Percentiles rank a stretch among this genome's conserved stretches.
Evolutionary conservation across 2,329 filamentous ascomycete species (phyloP).

Genomic region (Coniochaeta sp.): DNA sequence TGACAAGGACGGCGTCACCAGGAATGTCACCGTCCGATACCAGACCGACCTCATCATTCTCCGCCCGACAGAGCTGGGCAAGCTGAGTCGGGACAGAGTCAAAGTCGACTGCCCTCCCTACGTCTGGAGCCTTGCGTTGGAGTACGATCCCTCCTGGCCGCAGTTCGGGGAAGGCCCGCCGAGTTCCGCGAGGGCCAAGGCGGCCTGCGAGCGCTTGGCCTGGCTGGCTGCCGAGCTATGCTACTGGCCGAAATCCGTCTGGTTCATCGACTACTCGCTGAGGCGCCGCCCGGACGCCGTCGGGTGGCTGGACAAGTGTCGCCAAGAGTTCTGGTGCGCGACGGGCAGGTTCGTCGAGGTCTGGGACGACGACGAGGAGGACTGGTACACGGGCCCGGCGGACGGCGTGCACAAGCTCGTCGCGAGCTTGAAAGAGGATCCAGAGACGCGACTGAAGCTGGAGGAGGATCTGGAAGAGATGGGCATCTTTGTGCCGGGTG

Average conservation of each 20-base stretch:
- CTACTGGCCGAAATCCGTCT: neutral
- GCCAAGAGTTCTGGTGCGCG: neutral
- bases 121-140: neutral
- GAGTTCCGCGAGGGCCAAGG: neutral
- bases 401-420: conserved; percentile 1
- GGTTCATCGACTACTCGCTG: neutral
- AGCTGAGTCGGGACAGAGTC: neutral
- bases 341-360: neutral
- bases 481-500: neutral
- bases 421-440: neutral
- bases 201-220: neutral
- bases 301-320: neutral
- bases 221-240: neutral
- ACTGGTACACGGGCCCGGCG: neutral
- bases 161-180: neutral
- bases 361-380: neutral
- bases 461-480: neutral
- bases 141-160: neutral
- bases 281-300: neutral
- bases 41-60: neutral
- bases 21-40: neutral
- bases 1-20: neutral
- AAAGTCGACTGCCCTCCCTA: neutral
- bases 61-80: neutral
- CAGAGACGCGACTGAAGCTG: neutral